Evolutionary conservation across 805 yeast species (phyloP), one percentile per base, ranked within the genome.

Genomic region (Saccharomycopsis sp.): DNA sequence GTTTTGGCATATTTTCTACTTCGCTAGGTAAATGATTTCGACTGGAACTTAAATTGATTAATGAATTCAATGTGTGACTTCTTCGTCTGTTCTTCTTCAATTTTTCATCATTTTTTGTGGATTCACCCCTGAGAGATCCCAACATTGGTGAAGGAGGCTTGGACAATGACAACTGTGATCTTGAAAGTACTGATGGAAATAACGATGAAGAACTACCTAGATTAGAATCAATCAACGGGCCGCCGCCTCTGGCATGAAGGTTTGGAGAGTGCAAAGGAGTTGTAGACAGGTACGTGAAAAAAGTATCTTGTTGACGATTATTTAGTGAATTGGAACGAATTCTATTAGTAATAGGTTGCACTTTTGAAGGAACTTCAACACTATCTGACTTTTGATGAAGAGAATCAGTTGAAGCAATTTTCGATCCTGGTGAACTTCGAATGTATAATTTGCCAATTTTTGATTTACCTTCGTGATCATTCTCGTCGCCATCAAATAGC

Each of bases 241-340:
- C 11, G 7, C 6, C 5, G 35, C 14, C 35, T 6, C 19, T 20
- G 35, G 35, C 8, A 5, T 14, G 20, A 31, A 20, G 35, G 14
- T 31, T 14, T 31, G 20, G 5, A 31, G 20, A 8, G 35, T n/a
- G n/a, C n/a, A n/a, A n/a, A n/a, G n/a, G n/a, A 27, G 31, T 11
- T n/a, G 31, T 11, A 27, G 31, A n/a, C 11, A n/a, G n/a, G 31
- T 27, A 27, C 31, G n/a, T 26, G 29, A 26, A 26, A 26, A 26
- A 9, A n/a, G n/a, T n/a, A n/a, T n/a, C n/a, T 19, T 20, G 26
- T 6, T 7, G n/a, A 6, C 9, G 41, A 23, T 38, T 14, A 20
- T 39, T 44, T 21, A 44, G 27, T 11, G 50, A 46, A 31, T 46
- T 46, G 16, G 50, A 46, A 17, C 50, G 41, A 32, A 36, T 19